These are phyloP conservation scores for Rhodotorula taiwanensis DNA, from an alignment of 768 basidiomycete genomes.

Conservation along the genomic window DNA sequence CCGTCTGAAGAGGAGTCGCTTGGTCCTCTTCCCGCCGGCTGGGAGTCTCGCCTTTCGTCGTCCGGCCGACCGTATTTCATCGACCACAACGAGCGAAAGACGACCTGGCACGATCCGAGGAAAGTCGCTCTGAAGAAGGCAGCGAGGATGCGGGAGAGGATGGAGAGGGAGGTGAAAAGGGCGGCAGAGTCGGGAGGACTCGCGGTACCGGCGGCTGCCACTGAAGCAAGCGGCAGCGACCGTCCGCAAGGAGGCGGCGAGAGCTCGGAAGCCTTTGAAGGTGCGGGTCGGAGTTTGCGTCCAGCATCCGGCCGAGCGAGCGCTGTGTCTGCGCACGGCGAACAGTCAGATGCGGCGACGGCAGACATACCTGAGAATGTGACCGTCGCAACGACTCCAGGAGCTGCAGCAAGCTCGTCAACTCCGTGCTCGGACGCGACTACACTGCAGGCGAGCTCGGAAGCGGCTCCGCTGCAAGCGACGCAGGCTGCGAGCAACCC, in stretches of 20 bases:
- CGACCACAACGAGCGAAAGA: slow-evolving; percentile 94
- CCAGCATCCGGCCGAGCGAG: no score
- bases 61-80: slow-evolving; percentile 98
- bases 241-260: background rate
- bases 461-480: background rate
- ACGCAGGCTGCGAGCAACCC: no score
- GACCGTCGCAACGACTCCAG: no score
- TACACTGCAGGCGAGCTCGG: no score
- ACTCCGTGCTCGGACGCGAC: no score
- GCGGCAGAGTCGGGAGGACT: background rate
- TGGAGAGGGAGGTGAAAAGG: background rate
- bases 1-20: slow-evolving; percentile 36
- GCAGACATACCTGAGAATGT: no score
- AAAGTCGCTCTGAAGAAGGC: slow-evolving; percentile 63
- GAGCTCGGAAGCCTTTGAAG: no score
- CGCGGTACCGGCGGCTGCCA: background rate
- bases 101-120: slow-evolving; percentile 99
- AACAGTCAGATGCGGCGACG: background rate
- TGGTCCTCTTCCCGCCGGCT: slow-evolving; percentile 84
- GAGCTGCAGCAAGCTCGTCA: no score
- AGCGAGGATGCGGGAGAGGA: background rate
- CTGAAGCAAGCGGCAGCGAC: background rate
- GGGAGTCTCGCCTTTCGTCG: slow-evolving; percentile 96
- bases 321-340: background rate
- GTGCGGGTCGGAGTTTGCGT: no score